These are phyloP conservation scores for Triticum dicoccoides DNA, from an alignment of 176 grass and related monocot genomes.

Conservation along the genomic window DNA sequence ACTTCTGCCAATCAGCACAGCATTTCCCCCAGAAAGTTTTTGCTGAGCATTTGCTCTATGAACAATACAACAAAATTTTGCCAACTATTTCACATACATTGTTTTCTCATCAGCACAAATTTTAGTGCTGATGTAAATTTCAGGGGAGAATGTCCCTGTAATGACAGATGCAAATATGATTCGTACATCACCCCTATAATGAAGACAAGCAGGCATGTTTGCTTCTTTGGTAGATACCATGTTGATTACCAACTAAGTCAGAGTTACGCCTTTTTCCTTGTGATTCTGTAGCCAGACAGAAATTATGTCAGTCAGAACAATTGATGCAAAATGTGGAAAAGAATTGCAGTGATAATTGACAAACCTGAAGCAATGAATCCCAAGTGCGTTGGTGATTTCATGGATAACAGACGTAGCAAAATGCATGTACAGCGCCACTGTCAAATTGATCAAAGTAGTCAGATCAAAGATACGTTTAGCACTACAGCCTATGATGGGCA, in stretches of 20 bases:
- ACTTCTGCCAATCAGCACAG: not conserved
- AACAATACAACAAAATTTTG: conserved; percentile 20
- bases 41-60: conserved; percentile 8
- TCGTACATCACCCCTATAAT: not conserved
- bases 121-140: conserved; percentile 18
- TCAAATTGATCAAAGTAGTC: conserved; percentile 14
- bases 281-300: conserved; percentile 66
- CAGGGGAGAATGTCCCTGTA: not conserved
- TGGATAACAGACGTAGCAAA: conserved; percentile 98
- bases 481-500: conserved; percentile 4
- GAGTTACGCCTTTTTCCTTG: conserved; percentile 82
- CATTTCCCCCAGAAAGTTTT: not conserved
- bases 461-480: not conserved
- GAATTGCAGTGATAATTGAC: not conserved
- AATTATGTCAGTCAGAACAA: conserved; percentile 19
- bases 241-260: not conserved
- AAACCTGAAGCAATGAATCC: conserved; percentile 96
- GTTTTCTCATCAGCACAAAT: conserved; percentile 17
- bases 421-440: conserved; percentile 90
- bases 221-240: conserved; percentile 17
- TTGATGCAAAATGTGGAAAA: not conserved
- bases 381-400: conserved; percentile 92
- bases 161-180: conserved; percentile 3
- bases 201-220: conserved; percentile 1
- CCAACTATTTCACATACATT: conserved; percentile 12